Conservation (phyloP, 2,329 filamentous ascomycete genomes). For the Aspergillus intermedius region DNA sequence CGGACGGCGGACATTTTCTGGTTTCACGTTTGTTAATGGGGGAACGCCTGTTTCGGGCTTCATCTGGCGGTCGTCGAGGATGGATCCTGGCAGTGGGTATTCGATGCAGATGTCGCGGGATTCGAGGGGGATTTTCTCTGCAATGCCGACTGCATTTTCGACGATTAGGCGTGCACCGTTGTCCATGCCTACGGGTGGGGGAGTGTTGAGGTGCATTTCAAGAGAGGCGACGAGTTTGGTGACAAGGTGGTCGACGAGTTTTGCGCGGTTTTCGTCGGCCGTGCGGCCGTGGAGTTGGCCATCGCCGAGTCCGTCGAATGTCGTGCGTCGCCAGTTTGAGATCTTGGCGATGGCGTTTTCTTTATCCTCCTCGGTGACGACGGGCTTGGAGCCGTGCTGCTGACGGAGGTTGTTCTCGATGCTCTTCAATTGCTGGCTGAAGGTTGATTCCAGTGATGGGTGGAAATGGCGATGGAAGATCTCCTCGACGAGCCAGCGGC, state of each 20-base stretch:
- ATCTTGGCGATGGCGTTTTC: constrained; percentile 83
- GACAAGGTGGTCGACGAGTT: constrained; percentile 65
- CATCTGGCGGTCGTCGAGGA: constrained; percentile 69
- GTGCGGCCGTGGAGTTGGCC: constrained; percentile 56
- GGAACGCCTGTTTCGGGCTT: constrained; percentile 69
- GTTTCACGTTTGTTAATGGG: constrained; percentile 36
- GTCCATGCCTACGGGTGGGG: constrained; percentile 73
- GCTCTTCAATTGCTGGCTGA: constrained; percentile 73
- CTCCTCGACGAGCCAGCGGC: constrained; percentile 82
- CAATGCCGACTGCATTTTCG: constrained; percentile 79
- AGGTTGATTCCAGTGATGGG: constrained; percentile 67
- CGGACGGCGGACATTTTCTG: not conserved
- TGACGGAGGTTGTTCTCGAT: constrained; percentile 83
- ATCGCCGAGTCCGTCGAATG: constrained; percentile 79
- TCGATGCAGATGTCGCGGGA: constrained; percentile 83
- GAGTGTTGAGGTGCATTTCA: constrained; percentile 66
- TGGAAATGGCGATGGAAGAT: constrained; percentile 92
- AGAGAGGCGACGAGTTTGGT: constrained; percentile 62
- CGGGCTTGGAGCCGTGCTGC: constrained; percentile 56
- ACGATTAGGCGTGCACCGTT: constrained; percentile 88
- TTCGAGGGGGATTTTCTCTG: constrained; percentile 79
- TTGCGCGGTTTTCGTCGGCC: constrained; percentile 58
- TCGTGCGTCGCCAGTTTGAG: constrained; percentile 87
- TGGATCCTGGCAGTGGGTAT: constrained; percentile 72
- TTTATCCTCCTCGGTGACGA: constrained; percentile 76